Evolutionary conservation across 75 land plant genomes (phyloP).

Genomic region (Picea glauca): DNA sequence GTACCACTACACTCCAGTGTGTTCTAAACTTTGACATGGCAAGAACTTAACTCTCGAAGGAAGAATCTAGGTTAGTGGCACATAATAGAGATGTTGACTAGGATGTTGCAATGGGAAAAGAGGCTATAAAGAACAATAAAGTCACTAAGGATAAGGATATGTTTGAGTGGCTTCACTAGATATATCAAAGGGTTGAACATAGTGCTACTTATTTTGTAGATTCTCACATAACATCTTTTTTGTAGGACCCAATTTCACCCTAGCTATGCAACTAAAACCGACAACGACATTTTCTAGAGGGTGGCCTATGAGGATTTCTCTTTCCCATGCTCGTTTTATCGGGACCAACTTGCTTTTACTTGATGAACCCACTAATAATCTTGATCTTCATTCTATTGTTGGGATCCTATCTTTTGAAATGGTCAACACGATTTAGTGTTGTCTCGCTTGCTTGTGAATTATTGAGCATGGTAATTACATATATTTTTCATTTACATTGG

Average conservation of each 20-base stretch:
- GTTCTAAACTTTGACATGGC: conserved; percentile 86
- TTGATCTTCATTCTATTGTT: conserved; percentile 97
- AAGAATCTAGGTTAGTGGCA: conserved; percentile 69
- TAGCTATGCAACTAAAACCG: conserved; percentile 81
- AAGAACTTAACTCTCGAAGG: conserved; percentile 59
- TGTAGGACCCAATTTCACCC: conserved; percentile 93
- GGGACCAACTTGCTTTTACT: conserved; percentile 72
- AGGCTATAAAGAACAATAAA: conserved; percentile 20
- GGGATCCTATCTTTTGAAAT: conserved; percentile 84
- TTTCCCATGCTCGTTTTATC: conserved; percentile 89
- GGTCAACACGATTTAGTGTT: conserved; percentile 96
- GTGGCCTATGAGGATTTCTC: conserved; percentile 96
- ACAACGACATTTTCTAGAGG: conserved; percentile 97
- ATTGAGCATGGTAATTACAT: conserved; percentile 95
- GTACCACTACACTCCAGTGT: conserved; percentile 83
- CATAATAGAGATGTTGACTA: conserved; percentile 65
- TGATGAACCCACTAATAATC: conserved; percentile 99
- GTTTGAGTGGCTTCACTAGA: conserved; percentile 60
- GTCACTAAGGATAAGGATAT: conserved; percentile 49
- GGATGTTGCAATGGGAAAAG: conserved; percentile 30
- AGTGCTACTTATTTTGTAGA: conserved; percentile 68
- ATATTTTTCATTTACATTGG: conserved; percentile 78
- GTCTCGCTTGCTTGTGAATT: conserved; percentile 98
- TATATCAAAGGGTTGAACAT: conserved; percentile 84
- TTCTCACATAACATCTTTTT: conserved; percentile 84